Evolutionary conservation across 176 grass and related monocot species (phyloP), one percentile per base, ranked within the genome.

Genomic region (Aegilops speltoides): DNA sequence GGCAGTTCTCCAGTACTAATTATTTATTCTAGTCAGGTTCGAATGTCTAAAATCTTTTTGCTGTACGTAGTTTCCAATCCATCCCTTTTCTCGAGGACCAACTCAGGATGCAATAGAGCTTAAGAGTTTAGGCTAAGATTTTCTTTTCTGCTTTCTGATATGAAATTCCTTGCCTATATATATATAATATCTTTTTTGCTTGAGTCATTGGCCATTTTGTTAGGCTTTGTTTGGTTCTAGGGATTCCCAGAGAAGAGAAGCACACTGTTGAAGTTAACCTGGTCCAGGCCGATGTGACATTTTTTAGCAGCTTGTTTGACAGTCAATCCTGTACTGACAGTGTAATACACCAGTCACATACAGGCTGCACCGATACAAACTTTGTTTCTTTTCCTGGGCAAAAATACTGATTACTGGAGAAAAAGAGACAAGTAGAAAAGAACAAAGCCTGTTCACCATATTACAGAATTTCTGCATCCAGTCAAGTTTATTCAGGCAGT

Each of bases 1-100:
- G 81, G 2, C 84, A 5, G 86, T 91, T 88, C 4, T 45, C 80
- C 76, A 84, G 26, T 76, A 16, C 71, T 86, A 83, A 85, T 64
- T 78, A 78, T 45, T 78, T 52, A 29, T 29, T 41, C 11, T 80
- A 87, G 36, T 41, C 82, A 50, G 75, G 48, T 74, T 34, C 3
- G 68, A 43, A 11, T 57, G 22, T 25, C 36, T 28, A 72, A 70
- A 34, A 23, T 84, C 34, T 37, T 81, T 80, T 76, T 14, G 26
- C 83, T 86, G 72, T 64, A 82, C 34, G 66, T 85, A 36, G 78
- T 78, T 63, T 73, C 81, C 36, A 17, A 79, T 83, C 48, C 31
- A 54, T 83, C 63, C 3, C 5, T 40, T 61, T 61, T 23, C 34
- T 68, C 16, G 22, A 31, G n/a, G 72, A 22, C 14, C 11, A 48